These are phyloP conservation scores for Perilla frutescens DNA, from an alignment of 257 asterid genomes.

Conservation along the genomic window DNA sequence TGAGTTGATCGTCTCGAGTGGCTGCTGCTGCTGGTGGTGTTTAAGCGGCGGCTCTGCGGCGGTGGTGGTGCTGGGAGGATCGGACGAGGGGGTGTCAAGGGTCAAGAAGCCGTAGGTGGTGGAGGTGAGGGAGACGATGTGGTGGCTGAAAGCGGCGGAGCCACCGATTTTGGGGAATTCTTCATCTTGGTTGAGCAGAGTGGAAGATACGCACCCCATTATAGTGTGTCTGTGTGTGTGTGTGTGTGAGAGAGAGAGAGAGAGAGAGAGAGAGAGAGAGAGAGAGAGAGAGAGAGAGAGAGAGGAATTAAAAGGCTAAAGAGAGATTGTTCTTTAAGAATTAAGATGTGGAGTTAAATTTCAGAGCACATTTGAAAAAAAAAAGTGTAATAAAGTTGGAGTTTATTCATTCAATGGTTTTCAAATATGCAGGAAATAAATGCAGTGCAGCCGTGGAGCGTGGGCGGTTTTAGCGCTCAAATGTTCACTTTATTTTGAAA, in stretches of 20 bases:
- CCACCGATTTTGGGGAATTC: conserved; percentile 70
- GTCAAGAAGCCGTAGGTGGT: conserved; percentile 76
- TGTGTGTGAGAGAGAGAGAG: not conserved
- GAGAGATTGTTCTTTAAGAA: not conserved
- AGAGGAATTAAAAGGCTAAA: not conserved
- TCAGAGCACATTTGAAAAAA: not conserved
- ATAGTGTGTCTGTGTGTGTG: not conserved
- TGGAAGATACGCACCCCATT: conserved; percentile 82
- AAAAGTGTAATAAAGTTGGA: not conserved
- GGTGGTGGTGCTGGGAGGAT: conserved; percentile 27
- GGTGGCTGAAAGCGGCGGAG: conserved; percentile 64
- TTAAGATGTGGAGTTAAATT: not conserved
- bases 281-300: not conserved
- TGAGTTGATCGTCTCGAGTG: conserved; percentile 70
- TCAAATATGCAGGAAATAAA: not conserved
- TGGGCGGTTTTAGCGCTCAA: conserved; percentile 9
- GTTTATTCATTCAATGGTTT: not conserved
- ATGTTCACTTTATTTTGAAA: not conserved
- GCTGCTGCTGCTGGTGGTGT: conserved; percentile 7
- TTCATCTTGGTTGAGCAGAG: conserved; percentile 59
- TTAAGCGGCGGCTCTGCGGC: not conserved
- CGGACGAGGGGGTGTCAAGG: conserved; percentile 49
- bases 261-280: not conserved
- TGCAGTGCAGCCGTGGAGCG: not conserved
- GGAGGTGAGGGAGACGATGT: conserved; percentile 83